These are phyloP conservation scores for Calonectria crousiana DNA, from an alignment of 2,329 filamentous ascomycete genomes.

Conservation along the genomic window DNA sequence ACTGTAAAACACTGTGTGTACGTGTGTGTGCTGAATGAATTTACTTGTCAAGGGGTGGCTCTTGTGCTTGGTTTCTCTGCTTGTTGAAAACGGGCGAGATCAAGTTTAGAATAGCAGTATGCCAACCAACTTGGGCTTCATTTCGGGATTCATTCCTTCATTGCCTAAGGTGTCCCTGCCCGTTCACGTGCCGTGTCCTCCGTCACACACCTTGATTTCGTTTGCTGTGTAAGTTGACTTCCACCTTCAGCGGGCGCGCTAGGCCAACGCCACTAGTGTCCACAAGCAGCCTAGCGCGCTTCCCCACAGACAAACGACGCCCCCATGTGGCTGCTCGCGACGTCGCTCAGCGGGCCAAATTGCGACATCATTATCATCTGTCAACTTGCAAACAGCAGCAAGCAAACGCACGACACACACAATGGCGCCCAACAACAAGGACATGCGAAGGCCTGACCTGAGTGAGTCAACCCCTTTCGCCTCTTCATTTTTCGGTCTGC, in stretches of 20 bases:
- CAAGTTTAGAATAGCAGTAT: not conserved
- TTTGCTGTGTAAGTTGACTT: not conserved
- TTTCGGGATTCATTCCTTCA: not conserved
- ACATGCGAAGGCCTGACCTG: conserved; percentile 59
- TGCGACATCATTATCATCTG: conserved; percentile 34
- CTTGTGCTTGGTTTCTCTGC: not conserved
- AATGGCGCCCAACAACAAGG: conserved; percentile 58
- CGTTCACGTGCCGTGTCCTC: not conserved
- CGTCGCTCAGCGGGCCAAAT: conserved; percentile 34
- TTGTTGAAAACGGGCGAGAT: not conserved
- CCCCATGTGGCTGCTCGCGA: conserved; percentile 15
- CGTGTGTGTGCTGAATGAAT: too few relatives aligned
- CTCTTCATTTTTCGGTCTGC: not conserved
- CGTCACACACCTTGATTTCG: not conserved
- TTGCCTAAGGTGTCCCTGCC: not conserved
- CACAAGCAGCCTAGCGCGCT: conserved; percentile 30
- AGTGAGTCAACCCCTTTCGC: conserved; percentile 46
- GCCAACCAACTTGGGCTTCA: not conserved
- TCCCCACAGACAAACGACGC: conserved; percentile 20
- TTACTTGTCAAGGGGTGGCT: not conserved
- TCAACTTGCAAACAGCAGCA: conserved; percentile 14
- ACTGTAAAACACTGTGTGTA: not conserved
- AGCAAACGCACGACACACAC: conserved; percentile 9
- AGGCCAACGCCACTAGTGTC: conserved; percentile 28
- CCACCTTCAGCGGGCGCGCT: not conserved